Evolutionary conservation across 768 basidiomycete species (phyloP).

Genomic region (Fomitopsis pulvina): DNA sequence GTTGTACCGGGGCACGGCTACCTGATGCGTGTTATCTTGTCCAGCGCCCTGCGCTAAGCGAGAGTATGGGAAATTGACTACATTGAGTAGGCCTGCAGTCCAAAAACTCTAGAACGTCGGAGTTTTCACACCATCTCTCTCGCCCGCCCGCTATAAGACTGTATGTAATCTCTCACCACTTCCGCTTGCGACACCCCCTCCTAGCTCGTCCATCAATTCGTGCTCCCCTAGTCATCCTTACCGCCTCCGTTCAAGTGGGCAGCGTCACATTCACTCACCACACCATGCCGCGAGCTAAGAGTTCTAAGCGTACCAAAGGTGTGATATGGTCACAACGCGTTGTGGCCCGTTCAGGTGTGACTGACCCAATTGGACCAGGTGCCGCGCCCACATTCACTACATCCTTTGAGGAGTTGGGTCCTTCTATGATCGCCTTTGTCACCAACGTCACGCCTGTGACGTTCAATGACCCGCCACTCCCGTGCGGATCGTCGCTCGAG

Average conservation of each 20-base stretch:
- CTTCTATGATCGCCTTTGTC: constrained; percentile 46
- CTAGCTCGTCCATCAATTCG: constrained; percentile 16
- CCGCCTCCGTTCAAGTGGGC: constrained; percentile 13
- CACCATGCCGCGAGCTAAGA: constrained; percentile 15
- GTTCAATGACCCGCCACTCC: constrained; percentile 41
- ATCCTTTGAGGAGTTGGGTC: constrained; percentile 8
- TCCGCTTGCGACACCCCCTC: constrained; percentile 18
- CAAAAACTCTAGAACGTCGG: constrained; percentile 10
- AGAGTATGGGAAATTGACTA: constrained; percentile 1
- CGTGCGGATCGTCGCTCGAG: constrained; percentile 31
- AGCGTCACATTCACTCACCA: constrained; percentile 11
- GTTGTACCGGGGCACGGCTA: neutral
- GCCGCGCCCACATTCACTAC: constrained; percentile 8
- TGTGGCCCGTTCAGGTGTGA: neutral
- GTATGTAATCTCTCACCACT: constrained; percentile 20
- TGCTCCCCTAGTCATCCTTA: constrained; percentile 13
- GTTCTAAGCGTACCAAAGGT: constrained; percentile 16
- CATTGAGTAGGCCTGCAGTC: neutral
- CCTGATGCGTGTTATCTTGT: constrained; percentile 2
- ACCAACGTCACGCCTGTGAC: constrained; percentile 53
- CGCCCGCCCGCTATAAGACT: constrained; percentile 15
- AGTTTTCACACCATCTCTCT: constrained; percentile 16
- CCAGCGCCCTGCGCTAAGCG: constrained; percentile 1
- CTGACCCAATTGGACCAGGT: neutral
- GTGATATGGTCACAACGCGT: neutral